phyloP scores from a whole-genome alignment of 1,139 yeast genomes.

The Zygosaccharomyces pseudobailii region DNA sequence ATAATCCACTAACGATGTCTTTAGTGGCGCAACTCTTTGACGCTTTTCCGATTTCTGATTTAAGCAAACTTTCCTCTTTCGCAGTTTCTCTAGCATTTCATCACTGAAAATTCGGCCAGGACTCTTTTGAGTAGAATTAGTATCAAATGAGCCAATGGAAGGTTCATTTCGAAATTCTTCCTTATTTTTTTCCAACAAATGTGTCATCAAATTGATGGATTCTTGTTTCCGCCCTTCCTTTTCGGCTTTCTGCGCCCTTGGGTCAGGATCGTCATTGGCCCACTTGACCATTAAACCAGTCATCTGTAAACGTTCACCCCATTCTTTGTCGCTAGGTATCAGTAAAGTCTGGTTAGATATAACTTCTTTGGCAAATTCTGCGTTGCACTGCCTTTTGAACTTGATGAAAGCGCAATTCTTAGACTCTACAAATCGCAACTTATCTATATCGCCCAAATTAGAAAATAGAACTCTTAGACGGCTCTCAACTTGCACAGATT shows the following conservation, averaged over 20 bases:
- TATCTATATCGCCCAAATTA: slow-evolving; percentile 76
- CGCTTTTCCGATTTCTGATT: neutral
- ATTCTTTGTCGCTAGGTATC: slow-evolving; percentile 41
- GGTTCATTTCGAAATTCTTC: neutral
- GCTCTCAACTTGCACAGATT: slow-evolving; percentile 27
- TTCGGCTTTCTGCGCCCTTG: slow-evolving; percentile 54
- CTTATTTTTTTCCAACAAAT: slow-evolving; percentile 11
- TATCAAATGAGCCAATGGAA: neutral
- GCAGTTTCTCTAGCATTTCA: slow-evolving; percentile 6
- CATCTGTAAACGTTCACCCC: slow-evolving; percentile 27
- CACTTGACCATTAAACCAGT: slow-evolving; percentile 70
- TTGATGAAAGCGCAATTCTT: slow-evolving; percentile 80
- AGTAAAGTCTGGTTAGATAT: slow-evolving; percentile 75
- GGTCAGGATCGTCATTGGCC: slow-evolving; percentile 90
- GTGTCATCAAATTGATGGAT: slow-evolving; percentile 22
- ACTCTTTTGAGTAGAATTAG: neutral
- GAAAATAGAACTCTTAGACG: slow-evolving; percentile 49
- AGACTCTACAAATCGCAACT: slow-evolving; percentile 54
- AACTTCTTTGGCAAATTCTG: slow-evolving; percentile 93
- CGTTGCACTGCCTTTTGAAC: slow-evolving; percentile 60
- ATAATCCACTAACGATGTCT: slow-evolving; percentile 6
- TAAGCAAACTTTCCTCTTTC: slow-evolving; percentile 6
- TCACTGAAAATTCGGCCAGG: slow-evolving; percentile 3
- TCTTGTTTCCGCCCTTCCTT: slow-evolving; percentile 32
- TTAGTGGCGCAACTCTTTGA: neutral